phyloP scores from a whole-genome alignment of 495 filamentous ascomycete genomes.

The Aspergillus baeticus region DNA sequence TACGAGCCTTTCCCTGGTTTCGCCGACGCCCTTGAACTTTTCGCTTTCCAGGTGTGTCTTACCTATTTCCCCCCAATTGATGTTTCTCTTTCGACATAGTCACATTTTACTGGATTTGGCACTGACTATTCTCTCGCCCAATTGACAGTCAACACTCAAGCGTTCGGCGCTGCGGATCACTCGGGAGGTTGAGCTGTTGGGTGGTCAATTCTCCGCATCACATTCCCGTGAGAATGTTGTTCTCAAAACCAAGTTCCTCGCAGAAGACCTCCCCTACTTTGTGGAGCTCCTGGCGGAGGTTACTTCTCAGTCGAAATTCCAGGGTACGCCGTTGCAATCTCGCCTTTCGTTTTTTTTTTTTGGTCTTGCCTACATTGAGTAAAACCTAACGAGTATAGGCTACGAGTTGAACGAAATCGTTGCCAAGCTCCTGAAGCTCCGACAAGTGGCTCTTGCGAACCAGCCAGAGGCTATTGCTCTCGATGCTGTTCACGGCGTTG shows the following conservation, averaged over 20 bases:
- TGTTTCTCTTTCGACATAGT: too few species aligned
- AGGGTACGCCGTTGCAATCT: conserved; percentile 52
- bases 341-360: too few species aligned
- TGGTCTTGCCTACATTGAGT: too few species aligned
- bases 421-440: conserved; percentile 63
- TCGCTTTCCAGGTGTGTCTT: conserved; percentile 86
- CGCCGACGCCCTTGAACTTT: conserved; percentile 84
- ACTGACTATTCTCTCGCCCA: conserved; percentile 4
- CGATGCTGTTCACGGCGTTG: conserved; percentile 81
- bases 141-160: conserved; percentile 72
- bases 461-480: conserved; percentile 71
- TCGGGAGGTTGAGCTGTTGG: conserved; percentile 92
- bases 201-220: conserved; percentile 77
- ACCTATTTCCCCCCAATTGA: conserved; percentile 27
- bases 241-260: conserved; percentile 88
- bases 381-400: conserved; percentile 46
- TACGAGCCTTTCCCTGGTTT: conserved; percentile 88
- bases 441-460: conserved; percentile 65
- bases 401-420: conserved; percentile 89
- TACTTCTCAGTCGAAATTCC: conserved; percentile 79
- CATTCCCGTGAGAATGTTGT: conserved; percentile 92
- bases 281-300: conserved; percentile 93
- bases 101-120: neutral
- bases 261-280: conserved; percentile 96
- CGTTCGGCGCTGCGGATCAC: conserved; percentile 87